A percentile compares a stretch with the other conserved stretches of the same genome.
Conservation (phyloP, 192 early-diverging fungal genomes). For the Linnemannia zychae region DNA sequence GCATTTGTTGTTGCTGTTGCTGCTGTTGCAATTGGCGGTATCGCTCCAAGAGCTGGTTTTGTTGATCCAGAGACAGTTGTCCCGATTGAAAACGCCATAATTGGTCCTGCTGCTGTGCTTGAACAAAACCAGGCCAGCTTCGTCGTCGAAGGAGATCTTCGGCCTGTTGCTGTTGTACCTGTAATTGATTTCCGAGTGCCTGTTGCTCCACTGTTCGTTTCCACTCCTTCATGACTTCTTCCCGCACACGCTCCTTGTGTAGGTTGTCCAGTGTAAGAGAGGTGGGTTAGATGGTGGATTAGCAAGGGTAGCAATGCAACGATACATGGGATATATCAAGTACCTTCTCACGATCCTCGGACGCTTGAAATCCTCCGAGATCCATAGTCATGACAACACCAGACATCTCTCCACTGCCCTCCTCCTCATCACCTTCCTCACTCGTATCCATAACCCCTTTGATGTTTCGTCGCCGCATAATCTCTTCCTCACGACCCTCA, state of each 20-base stretch:
- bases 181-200: background rate
- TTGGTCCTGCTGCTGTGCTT: conserved; percentile 7
- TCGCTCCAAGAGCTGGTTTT: background rate
- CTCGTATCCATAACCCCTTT: conserved; percentile 42
- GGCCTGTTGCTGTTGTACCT: background rate
- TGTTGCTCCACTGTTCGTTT: background rate
- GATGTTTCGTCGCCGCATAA: conserved; percentile 30
- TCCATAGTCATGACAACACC: conserved; percentile 27
- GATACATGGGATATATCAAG: too few species aligned
- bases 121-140: conserved; percentile 30
- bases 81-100: background rate
- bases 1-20: conserved; percentile 5
- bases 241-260: conserved; percentile 22
- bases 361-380: conserved; percentile 29
- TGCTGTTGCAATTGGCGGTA: conserved; percentile 16
- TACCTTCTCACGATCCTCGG: conserved; percentile 42
- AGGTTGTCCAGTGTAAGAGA: too few species aligned
- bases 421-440: conserved; percentile 24
- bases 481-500: conserved; percentile 28
- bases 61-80: background rate
- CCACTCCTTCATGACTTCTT: conserved; percentile 35
- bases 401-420: conserved; percentile 4
- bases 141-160: conserved; percentile 20
- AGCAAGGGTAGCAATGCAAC: background rate
- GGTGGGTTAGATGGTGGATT: background rate